A percentile compares a stretch with the other conserved stretches of the same genome.
These are phyloP conservation scores for Medicago lupulina DNA, from an alignment of 306 rosid species.

Conservation along the genomic window DNA sequence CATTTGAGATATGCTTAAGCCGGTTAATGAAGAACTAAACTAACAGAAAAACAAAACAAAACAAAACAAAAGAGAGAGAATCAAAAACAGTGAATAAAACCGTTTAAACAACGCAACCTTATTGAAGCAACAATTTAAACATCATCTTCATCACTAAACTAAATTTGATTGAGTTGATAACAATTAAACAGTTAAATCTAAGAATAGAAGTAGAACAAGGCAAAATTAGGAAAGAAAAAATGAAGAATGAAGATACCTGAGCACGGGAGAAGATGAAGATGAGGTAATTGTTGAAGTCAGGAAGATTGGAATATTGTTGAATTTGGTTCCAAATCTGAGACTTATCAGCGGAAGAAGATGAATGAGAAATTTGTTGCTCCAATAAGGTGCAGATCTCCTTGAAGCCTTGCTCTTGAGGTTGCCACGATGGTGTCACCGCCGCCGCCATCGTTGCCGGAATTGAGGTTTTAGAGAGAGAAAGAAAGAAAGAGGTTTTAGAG, in stretches of 20 bases:
- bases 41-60: background rate
- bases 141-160: constrained; percentile 21
- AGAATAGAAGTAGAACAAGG: constrained; percentile 11
- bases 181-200: constrained; percentile 24
- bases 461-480: background rate
- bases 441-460: constrained; percentile 48
- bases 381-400: constrained; percentile 90
- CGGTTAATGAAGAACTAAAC: constrained; percentile 6
- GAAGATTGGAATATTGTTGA: constrained; percentile 84
- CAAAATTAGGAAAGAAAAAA: background rate
- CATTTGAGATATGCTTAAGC: background rate
- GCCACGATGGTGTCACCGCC: constrained; percentile 83
- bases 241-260: constrained; percentile 55
- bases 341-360: constrained; percentile 86
- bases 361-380: constrained; percentile 95
- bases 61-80: background rate
- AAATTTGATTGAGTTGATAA: constrained; percentile 24
- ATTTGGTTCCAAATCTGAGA: constrained; percentile 99
- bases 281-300: constrained; percentile 96
- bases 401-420: constrained; percentile 90
- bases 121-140: background rate
- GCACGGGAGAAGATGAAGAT: constrained; percentile 90
- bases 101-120: constrained; percentile 4
- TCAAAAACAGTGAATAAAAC: constrained; percentile 7
- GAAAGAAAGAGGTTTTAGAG: constrained; percentile 34